phyloP scores from a whole-genome alignment of 345 rosid species.

The Arabidopsis suecica region DNA sequence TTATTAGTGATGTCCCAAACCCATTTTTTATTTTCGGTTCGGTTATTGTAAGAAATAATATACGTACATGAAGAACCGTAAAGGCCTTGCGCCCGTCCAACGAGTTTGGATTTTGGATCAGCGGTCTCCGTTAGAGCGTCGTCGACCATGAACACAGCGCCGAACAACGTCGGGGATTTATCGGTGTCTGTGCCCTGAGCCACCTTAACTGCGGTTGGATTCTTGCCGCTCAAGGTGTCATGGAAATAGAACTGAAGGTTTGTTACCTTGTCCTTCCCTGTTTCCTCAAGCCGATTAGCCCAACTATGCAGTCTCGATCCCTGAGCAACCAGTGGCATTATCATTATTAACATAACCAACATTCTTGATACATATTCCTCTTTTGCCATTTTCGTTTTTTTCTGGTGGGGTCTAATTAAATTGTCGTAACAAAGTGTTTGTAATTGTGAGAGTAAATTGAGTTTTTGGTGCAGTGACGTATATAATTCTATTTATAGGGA shows the following conservation, averaged over 20 bases:
- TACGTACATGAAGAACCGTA: conserved; percentile 49
- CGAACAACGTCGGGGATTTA: conserved; percentile 59
- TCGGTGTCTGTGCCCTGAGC: conserved; percentile 50
- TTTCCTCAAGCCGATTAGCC: conserved; percentile 44
- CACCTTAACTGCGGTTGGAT: conserved; percentile 59
- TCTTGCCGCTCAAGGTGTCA: conserved; percentile 61
- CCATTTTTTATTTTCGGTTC: background rate
- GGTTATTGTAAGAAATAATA: background rate
- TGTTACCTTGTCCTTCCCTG: conserved; percentile 50
- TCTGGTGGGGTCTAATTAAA: background rate
- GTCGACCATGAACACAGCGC: conserved; percentile 58
- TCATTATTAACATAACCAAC: conserved; percentile 22
- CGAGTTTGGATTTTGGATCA: conserved; percentile 59
- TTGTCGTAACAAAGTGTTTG: background rate
- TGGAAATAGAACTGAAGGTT: conserved; percentile 76
- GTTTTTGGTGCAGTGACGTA: background rate
- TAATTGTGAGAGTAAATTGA: conserved; percentile 10
- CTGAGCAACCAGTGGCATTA: conserved; percentile 43
- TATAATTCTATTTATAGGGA: conserved; percentile 10
- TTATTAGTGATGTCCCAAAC: background rate
- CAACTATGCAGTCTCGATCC: conserved; percentile 33
- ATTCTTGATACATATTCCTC: conserved; percentile 21
- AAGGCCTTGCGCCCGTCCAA: conserved; percentile 79
- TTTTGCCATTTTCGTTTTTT: conserved; percentile 20
- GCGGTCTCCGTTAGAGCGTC: conserved; percentile 61